Base-by-base conservation (phyloP, 2,329 filamentous ascomycete species). In the Pestalotiopsis sp. region DNA sequence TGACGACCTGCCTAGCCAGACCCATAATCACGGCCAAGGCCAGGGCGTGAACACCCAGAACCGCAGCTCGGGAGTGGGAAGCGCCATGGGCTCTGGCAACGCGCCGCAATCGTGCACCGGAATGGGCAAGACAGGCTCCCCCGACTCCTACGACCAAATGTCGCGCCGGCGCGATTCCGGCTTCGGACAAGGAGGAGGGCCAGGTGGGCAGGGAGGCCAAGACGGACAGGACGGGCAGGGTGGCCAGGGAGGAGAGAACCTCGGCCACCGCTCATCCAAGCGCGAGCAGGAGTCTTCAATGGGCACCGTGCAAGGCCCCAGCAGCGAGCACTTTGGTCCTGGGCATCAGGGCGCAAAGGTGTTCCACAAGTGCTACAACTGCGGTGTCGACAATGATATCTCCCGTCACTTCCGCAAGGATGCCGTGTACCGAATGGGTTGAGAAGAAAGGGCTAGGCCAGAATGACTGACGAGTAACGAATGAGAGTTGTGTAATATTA, bases 381-480 rank as follows among this genome's bases (percentile, higher is more conserved):
- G 72, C 38, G 71, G 73, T 1, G 36, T 63, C 13, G 72, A 73
- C 11, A 73, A 71, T 20, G 71, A 75, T 64, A 75, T 75, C 49
- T 71, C 69, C 60, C 62, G 63, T 2, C 74, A 75, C 45, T 75
- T 75, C 67, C 68, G 64, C 38, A 71, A 73, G 67, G 71, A 75
- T 17, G 73, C 70, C 1, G 70, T 72, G 1, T 76, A 74, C 57
- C 71, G 73, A n/a, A 70, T 73, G 67, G 27, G 27, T 7, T 66
- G 45, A 58, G 9, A 13, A 31, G 41, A 36, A 17, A 36, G 39
- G 12, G 12, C 13, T 5, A 17, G 62, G 38, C 0, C 36, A 13
- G 17, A 25, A 52, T 64, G 38, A 38, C 56, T 52, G 36, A 49
- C 27, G 62, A 45, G 17, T 45, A 63, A 20, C 27, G 25, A 63